Percentiles rank a stretch among this genome's conserved stretches.
These are phyloP conservation scores for Coemansia sp. DNA, from an alignment of 192 early-diverging fungal species.

Conservation along the genomic window DNA sequence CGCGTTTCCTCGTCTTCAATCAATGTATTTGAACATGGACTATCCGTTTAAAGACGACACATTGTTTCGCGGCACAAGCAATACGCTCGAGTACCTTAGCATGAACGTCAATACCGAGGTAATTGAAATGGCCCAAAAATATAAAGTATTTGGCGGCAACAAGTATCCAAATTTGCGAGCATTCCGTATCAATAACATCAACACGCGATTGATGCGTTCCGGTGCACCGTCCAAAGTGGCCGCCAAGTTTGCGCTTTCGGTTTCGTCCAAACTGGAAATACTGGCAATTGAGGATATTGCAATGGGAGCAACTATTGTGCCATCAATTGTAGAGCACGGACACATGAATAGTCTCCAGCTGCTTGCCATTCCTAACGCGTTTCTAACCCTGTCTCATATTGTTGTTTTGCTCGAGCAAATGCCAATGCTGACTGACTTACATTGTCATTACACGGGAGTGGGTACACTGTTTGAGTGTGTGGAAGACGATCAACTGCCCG, in stretches of 20 bases:
- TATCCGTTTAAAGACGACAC: constrained; percentile 28
- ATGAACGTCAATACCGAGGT: constrained; percentile 7
- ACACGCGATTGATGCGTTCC: background rate
- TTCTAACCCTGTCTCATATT: background rate
- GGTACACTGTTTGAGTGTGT: background rate
- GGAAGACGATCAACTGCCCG: background rate
- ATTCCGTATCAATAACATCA: constrained; percentile 13
- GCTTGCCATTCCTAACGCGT: constrained; percentile 2
- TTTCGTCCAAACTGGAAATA: background rate
- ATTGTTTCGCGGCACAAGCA: constrained; percentile 20
- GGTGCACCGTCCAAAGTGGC: background rate
- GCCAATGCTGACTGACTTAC: constrained; percentile 1
- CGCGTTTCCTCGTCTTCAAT: constrained; percentile 14
- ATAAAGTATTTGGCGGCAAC: constrained; percentile 10
- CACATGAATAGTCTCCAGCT: background rate
- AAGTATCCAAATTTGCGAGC: background rate
- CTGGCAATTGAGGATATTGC: constrained; percentile 14
- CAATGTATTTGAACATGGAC: constrained; percentile 11
- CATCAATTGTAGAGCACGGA: background rate
- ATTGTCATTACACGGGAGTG: background rate
- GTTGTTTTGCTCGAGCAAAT: background rate
- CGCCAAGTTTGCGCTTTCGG: constrained; percentile 10
- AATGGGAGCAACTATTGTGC: background rate
- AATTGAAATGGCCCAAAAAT: constrained; percentile 7
- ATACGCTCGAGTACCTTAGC: constrained; percentile 6